Evolutionary conservation across 345 rosid species (phyloP).

Genomic region (Geranium brycei): DNA sequence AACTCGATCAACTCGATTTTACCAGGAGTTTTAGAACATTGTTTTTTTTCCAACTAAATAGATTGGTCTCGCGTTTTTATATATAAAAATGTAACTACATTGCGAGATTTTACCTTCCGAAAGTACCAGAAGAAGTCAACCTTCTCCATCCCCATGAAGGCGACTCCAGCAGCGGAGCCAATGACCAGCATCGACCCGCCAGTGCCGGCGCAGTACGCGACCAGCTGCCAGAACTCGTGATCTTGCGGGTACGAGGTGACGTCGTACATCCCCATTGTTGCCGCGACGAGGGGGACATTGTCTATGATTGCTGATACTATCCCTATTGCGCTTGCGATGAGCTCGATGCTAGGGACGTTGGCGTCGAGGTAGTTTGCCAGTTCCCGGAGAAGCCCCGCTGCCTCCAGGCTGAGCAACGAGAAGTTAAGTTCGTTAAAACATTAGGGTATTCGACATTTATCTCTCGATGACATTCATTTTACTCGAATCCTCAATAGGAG

Average conservation of each 20-base stretch:
- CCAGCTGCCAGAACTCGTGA: slow-evolving; percentile 84
- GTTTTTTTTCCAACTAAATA: too few relatives aligned
- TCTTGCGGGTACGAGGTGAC: slow-evolving; percentile 71
- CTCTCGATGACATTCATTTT: not conserved
- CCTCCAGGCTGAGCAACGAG: slow-evolving; percentile 51
- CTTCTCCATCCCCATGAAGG: slow-evolving; percentile 98
- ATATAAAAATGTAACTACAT: too few relatives aligned
- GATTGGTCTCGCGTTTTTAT: too few relatives aligned
- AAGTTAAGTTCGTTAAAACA: not conserved
- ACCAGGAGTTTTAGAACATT: too few relatives aligned
- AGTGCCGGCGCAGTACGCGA: slow-evolving; percentile 90
- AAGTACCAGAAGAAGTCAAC: slow-evolving; percentile 95
- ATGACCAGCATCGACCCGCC: slow-evolving; percentile 92
- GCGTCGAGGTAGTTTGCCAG: slow-evolving; percentile 89
- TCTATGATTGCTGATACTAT: slow-evolving; percentile 82
- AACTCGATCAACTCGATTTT: too few relatives aligned
- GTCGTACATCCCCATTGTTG: slow-evolving; percentile 96
- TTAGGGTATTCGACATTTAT: not conserved
- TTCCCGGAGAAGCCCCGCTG: slow-evolving; percentile 84
- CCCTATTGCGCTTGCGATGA: slow-evolving; percentile 72
- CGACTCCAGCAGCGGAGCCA: slow-evolving; percentile 97
- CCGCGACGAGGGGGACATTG: slow-evolving; percentile 88
- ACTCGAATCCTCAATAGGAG: too few relatives aligned
- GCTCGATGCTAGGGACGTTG: slow-evolving; percentile 57
- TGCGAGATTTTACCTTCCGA: slow-evolving; percentile 39